Conservation (phyloP, 2,329 filamentous ascomycete species). For the Allantophomopsis cytisporea region DNA sequence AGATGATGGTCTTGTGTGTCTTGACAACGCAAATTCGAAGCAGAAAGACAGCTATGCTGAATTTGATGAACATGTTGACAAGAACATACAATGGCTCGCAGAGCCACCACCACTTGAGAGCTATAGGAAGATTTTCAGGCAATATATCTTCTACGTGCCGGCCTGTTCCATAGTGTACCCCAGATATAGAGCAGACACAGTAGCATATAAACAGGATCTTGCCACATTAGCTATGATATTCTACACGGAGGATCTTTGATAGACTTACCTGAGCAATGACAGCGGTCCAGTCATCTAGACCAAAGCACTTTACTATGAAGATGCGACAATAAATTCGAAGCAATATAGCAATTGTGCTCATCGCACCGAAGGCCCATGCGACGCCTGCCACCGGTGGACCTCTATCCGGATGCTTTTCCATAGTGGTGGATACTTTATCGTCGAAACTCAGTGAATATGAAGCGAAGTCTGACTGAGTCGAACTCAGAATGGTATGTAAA, state of each 20-base stretch:
- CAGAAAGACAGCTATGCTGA: constrained; percentile 26
- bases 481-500: too few relatives aligned
- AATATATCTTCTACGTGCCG: constrained; percentile 9
- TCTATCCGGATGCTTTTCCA: not conserved
- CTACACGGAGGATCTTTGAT: not conserved
- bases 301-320: constrained; percentile 14
- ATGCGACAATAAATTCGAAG: constrained; percentile 15
- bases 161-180: constrained; percentile 15
- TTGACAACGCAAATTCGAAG: constrained; percentile 30
- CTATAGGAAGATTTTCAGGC: constrained; percentile 2
- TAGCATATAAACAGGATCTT: constrained; percentile 5
- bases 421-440: too few relatives aligned
- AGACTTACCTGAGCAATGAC: constrained; percentile 8
- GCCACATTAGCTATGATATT: not conserved
- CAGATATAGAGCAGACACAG: constrained; percentile 10
- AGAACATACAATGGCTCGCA: too few relatives aligned
- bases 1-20: constrained; percentile 32
- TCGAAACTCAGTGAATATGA: too few relatives aligned
- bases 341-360: constrained; percentile 15
- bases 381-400: constrained; percentile 2
- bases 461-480: too few relatives aligned
- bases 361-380: constrained; percentile 18
- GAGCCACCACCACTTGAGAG: constrained; percentile 4
- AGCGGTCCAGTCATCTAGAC: constrained; percentile 13
- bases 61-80: constrained; percentile 4